Evolutionary conservation across 2,329 filamentous ascomycete species (phyloP).

Genomic region (Pleomassaria siparia): DNA sequence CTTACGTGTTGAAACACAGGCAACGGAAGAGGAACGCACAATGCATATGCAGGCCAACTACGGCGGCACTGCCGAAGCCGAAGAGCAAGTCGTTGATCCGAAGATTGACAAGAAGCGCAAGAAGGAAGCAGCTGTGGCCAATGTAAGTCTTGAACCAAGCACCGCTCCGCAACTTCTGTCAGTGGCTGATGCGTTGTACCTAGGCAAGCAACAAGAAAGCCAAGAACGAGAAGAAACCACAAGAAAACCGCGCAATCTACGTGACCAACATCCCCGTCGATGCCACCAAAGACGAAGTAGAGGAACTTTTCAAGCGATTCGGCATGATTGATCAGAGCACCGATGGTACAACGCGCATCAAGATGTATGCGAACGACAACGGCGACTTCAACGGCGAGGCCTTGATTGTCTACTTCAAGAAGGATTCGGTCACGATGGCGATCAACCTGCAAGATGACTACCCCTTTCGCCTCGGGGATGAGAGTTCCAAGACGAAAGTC

Average conservation of each 20-base stretch:
- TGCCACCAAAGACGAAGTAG: constrained; percentile 76
- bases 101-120: constrained; percentile 28
- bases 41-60: constrained; percentile 6
- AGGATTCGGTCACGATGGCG: constrained; percentile 86
- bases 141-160: constrained; percentile 16
- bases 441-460: constrained; percentile 80
- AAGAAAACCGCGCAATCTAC: constrained; percentile 84
- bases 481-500: constrained; percentile 67
- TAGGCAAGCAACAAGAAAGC: constrained; percentile 27
- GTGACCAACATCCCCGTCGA: constrained; percentile 85
- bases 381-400: constrained; percentile 93
- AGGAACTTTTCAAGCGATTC: constrained; percentile 81
- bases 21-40: constrained; percentile 16
- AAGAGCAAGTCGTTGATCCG: constrained; percentile 5
- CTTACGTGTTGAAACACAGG: constrained; percentile 7
- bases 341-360: constrained; percentile 82
- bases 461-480: constrained; percentile 68
- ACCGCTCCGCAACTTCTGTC: constrained; percentile 19
- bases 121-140: constrained; percentile 13
- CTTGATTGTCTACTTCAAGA: constrained; percentile 90
- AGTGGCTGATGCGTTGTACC: constrained; percentile 42
- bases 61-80: constrained; percentile 3
- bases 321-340: constrained; percentile 95
- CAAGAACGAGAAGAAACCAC: constrained; percentile 40
- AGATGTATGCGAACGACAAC: constrained; percentile 80